Evolutionary conservation across 768 basidiomycete species (phyloP), one percentile per base, ranked within the genome.

Genomic region (Suillus cothurnatus): DNA sequence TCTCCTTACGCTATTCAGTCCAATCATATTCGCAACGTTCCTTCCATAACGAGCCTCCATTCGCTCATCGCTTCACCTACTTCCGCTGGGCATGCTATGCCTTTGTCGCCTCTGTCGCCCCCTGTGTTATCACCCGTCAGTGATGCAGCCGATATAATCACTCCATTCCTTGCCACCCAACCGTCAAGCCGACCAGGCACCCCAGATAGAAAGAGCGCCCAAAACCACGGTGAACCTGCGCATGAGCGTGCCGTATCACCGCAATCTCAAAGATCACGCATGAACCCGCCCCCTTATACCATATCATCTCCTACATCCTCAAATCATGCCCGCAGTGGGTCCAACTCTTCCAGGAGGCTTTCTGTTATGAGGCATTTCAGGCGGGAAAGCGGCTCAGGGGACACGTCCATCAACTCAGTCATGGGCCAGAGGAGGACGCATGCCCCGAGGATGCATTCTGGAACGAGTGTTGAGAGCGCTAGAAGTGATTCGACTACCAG

Each of bases 201-300:
- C 11, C 32, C 50, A 21, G 12, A 50, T 3, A 28, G 26, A 58
- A 72, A 67, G 19, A 55, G 56, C 6, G 45, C 65, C 1, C 65
- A 71, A 34, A 66, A 49, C 5, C 23, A 11, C 12, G 38, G 63
- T 6, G 67, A 67, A 55, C 61, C 53, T 14, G 39, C 28, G 2
- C 61, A 28, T 31, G 63, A 64, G 17, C 61, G 28, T 14, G 59
- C 34, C 3, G n/a, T 31, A 26, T 34, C 66, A 34, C 43, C 67
- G 0, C 45, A 68, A 6, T 63, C 53, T 36, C 67, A 38, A 39
- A 69, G 71, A 11, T 31, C 38, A 12, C 68, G 75, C 1, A 52
- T 76, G 63, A 76, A 76, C 49, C 75, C 76, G 19, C 75, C 76
- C 4, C 65, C 75, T 6, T 76, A 76, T 45, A 64, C 70, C 32